A percentile compares a stretch with the other conserved stretches of the same genome.
These are phyloP conservation scores for Aspergillus sp. DNA, from an alignment of 2,329 filamentous ascomycete species.

Conservation along the genomic window DNA sequence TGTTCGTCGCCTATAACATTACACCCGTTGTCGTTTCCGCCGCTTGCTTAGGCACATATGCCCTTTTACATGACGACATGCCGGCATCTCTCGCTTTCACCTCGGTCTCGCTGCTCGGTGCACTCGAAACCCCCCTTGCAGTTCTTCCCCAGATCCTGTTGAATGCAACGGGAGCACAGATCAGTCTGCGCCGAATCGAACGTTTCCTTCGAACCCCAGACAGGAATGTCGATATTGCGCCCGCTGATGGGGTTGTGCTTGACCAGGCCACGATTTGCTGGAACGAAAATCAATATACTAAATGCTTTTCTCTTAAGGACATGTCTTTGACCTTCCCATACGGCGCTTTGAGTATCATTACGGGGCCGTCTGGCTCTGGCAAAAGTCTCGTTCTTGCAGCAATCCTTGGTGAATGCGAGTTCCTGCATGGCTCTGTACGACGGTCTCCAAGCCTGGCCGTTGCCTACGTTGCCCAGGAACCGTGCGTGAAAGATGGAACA, in stretches of 20 bases:
- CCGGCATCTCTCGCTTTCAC: constrained; percentile 2
- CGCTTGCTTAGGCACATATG: constrained; percentile 6
- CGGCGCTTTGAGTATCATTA: neutral
- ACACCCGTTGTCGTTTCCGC: neutral
- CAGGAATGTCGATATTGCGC: neutral
- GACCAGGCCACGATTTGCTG: constrained; percentile 5
- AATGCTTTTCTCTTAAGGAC: neutral
- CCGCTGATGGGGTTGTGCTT: neutral
- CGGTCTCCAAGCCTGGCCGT: neutral
- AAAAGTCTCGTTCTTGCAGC: constrained; percentile 5
- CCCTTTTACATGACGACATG: neutral
- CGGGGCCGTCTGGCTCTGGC: constrained; percentile 2
- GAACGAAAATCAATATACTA: neutral
- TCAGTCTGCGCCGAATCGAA: constrained; percentile 2
- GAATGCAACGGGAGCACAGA: neutral
- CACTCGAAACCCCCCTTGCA: neutral
- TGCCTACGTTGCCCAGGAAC: constrained; percentile 2
- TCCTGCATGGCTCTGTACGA: neutral
- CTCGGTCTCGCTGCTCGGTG: neutral
- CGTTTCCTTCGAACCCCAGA: neutral
- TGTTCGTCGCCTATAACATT: constrained; percentile 5
- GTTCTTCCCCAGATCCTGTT: constrained; percentile 3
- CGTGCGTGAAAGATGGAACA: neutral
- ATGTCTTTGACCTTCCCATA: neutral
- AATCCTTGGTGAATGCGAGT: neutral